Evolutionary conservation across 768 basidiomycete species (phyloP).

Genomic region (Phylloporus arenicola): DNA sequence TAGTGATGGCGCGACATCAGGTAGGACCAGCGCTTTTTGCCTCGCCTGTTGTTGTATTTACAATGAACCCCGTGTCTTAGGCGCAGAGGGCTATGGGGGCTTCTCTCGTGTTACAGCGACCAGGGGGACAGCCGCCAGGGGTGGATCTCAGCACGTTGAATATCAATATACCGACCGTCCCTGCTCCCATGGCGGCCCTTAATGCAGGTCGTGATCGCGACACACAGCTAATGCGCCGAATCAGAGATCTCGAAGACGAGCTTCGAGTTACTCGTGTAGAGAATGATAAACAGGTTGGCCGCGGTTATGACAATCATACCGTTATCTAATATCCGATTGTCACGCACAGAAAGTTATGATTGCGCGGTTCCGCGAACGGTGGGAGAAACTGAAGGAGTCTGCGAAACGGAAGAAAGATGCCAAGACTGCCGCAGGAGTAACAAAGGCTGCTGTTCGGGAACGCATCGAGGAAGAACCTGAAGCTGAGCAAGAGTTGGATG

Average conservation of each 20-base stretch:
- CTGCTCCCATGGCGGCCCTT: conserved; percentile 46
- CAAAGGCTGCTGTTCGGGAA: conserved; percentile 48
- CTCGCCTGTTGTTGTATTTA: conserved; percentile 3
- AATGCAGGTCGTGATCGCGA: conserved; percentile 56
- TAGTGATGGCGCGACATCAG: conserved; percentile 65
- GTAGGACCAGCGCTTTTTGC: conserved; percentile 32
- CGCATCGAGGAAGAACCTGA: conserved; percentile 66
- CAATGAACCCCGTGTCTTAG: conserved; percentile 32
- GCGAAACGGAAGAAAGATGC: conserved; percentile 83
- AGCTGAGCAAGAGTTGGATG: conserved; percentile 54
- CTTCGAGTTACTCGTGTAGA: conserved; percentile 55
- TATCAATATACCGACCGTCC: conserved; percentile 46
- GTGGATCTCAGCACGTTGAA: conserved; percentile 56
- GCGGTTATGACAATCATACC: neutral
- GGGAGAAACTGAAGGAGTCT: conserved; percentile 87
- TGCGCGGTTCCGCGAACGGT: conserved; percentile 74
- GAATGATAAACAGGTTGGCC: conserved; percentile 76
- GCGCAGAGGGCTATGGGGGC: conserved; percentile 77
- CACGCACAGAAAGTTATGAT: conserved; percentile 71
- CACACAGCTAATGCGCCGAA: conserved; percentile 39
- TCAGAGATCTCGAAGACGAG: conserved; percentile 80
- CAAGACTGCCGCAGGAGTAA: conserved; percentile 45
- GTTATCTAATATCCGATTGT: conserved; percentile 12
- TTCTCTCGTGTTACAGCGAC: conserved; percentile 51
- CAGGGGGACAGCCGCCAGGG: conserved; percentile 30